A percentile compares a stretch with the other conserved stretches of the same genome.
Conservation (phyloP, 202 grass and related monocot genomes). For the Musa balbisiana region DNA sequence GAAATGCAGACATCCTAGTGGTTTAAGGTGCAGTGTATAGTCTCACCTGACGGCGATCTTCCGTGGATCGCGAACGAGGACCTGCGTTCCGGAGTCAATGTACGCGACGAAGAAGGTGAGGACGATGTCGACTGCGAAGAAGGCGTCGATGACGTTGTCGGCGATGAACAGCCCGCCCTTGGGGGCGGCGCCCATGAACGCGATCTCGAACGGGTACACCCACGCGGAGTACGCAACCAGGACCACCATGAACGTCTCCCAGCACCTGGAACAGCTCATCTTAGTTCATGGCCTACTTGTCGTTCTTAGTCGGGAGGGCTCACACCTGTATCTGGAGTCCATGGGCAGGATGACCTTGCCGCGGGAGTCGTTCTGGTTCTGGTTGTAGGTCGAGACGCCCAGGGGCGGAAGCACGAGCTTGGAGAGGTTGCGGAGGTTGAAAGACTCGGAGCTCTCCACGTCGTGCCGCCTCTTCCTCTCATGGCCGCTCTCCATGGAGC, state of each 20-base stretch:
- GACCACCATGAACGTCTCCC: conserved; percentile 94
- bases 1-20: no score
- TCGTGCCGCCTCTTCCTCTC: not conserved
- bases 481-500: not conserved
- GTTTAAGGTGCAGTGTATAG: no score
- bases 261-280: conserved; percentile 37
- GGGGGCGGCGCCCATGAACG: conserved; percentile 66
- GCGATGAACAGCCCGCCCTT: conserved; percentile 68
- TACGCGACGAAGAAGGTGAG: conserved; percentile 90
- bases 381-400: conserved; percentile 33
- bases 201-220: conserved; percentile 97
- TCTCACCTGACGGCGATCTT: conserved; percentile 56
- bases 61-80: conserved; percentile 57
- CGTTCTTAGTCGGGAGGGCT: no score
- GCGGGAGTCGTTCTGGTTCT: conserved; percentile 23
- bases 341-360: conserved; percentile 53
- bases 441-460: conserved; percentile 33
- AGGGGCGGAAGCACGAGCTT: conserved; percentile 85
- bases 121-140: conserved; percentile 76
- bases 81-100: conserved; percentile 72
- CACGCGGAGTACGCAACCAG: conserved; percentile 92
- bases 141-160: conserved; percentile 60
- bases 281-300: not conserved
- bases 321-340: conserved; percentile 68
- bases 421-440: conserved; percentile 63